Conservation (phyloP, 1,284 basidiomycete genomes). For the Ceraceosorus bombacis region DNA sequence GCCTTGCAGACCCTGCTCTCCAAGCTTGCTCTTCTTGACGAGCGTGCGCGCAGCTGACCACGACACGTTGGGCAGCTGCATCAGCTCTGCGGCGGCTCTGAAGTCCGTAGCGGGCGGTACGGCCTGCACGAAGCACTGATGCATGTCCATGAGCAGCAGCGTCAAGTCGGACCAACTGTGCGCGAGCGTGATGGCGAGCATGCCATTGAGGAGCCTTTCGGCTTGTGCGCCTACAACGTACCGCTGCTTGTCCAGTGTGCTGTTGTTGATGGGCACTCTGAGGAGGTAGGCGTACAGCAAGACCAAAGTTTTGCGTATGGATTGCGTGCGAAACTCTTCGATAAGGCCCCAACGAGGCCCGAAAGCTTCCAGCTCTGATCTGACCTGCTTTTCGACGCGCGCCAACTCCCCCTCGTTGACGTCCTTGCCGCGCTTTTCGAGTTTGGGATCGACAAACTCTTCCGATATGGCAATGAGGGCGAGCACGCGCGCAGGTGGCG, state of each 20-base stretch:
- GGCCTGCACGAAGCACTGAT: constrained; percentile 78
- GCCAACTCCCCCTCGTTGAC: constrained; percentile 28
- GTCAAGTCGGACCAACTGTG: constrained; percentile 87
- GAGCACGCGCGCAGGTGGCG: constrained; percentile 66
- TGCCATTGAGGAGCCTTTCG: constrained; percentile 62
- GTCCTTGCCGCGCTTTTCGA: constrained; percentile 45
- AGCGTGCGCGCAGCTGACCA: constrained; percentile 19
- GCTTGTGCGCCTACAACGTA: constrained; percentile 31
- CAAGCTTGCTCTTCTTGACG: constrained; percentile 18
- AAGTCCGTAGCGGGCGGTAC: constrained; percentile 50
- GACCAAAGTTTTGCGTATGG: constrained; percentile 34
- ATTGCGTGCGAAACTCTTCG: constrained; percentile 26
- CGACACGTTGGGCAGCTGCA: constrained; percentile 44
- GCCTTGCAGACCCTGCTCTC: constrained; percentile 36
- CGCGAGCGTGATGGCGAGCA: constrained; percentile 73
- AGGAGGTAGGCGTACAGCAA: constrained; percentile 81
- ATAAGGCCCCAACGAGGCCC: constrained; percentile 28
- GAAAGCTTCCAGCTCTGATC: constrained; percentile 51
- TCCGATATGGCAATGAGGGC: constrained; percentile 67
- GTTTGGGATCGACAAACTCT: constrained; percentile 57
- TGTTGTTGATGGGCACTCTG: constrained; percentile 50
- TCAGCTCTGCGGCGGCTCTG: constrained; percentile 23
- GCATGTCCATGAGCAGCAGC: constrained; percentile 69
- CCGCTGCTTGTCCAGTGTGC: constrained; percentile 9
- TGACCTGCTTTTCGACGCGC: constrained; percentile 59